A percentile compares a stretch with the other conserved stretches of the same genome.
Evolutionary conservation across 805 yeast species (phyloP).

Genomic region (Candida verbasci): DNA sequence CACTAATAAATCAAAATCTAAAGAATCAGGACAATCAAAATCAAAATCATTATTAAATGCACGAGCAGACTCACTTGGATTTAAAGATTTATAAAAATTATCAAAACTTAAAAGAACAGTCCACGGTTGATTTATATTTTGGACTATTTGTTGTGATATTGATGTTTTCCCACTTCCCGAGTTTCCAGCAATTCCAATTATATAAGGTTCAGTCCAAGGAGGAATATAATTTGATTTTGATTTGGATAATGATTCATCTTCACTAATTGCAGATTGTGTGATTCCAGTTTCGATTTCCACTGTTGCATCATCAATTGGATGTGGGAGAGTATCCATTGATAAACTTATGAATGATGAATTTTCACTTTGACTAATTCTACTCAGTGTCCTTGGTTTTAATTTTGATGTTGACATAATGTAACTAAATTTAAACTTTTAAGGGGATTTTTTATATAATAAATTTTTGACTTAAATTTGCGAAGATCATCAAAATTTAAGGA

Average conservation of each 20-base stretch:
- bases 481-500: slow-evolving; percentile 1
- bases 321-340: slow-evolving; percentile 3
- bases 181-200: slow-evolving; percentile 47
- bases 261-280: background rate
- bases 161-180: slow-evolving; percentile 89
- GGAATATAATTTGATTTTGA: slow-evolving; percentile 26
- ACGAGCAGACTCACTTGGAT: slow-evolving; percentile 48
- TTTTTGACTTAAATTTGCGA: no score
- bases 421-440: no score
- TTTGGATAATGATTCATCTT: background rate
- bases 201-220: slow-evolving; percentile 42
- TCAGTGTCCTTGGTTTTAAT: slow-evolving; percentile 12
- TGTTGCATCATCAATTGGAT: background rate
- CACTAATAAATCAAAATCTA: slow-evolving; percentile 71
- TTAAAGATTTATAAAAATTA: slow-evolving; percentile 81
- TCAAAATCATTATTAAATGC: slow-evolving; percentile 77
- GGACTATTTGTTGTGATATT: slow-evolving; percentile 77
- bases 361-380: slow-evolving; percentile 21
- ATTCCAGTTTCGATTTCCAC: background rate
- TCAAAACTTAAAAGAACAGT: slow-evolving; percentile 86
- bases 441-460: background rate
- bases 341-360: slow-evolving; percentile 22
- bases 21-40: slow-evolving; percentile 81
- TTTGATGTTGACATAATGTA: background rate
- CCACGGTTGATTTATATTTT: slow-evolving; percentile 85